Base-by-base conservation (phyloP, 2,329 filamentous ascomycete genomes). In the Stachybotrys chlorohalonatus region DNA sequence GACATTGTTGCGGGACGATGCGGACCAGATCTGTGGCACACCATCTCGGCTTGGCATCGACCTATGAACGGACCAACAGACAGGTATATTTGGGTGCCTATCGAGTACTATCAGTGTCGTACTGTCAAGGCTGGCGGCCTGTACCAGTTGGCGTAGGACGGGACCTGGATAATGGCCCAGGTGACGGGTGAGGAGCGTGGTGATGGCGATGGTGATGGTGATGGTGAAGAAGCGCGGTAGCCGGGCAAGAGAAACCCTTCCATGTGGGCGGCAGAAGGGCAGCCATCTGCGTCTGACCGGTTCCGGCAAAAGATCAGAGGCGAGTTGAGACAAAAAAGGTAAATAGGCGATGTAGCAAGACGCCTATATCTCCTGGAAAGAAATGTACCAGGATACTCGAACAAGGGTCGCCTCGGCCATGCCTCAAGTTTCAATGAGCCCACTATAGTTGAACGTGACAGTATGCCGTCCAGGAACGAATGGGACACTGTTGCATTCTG, bases 1-100 rank as follows among this genome's bases (percentile, higher is more conserved):
- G 66, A 64, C 62, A 68, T 68, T 66, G 66, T 64, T 65, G 61
- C 63, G 63, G 63, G 62, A 61, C 53, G 56, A 57, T 59, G 60
- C 58, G 58, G 53, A 55, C 63, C 66, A 71, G 69, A 71, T 73
- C 68, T 71, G 70, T 72, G 66, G 62, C 58, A 71, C 70, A 60
- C 68, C 68, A 71, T 71, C 68, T 71, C 64, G 67, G 63, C 64
- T 68, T 63, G 53, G 58, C 36, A 42, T 42, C 36, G 36, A 42
- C 9, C 36, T 42, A 13, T 42, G 36, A 42, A 9, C 36, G 2
- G 13, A 42, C 36, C 36, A 24, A 4, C 24, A 24, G 24, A 24
- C 24, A 42, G 36, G 36, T 5, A 42, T 42, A 42, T 42, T 5
- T 42, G 36, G 13, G 13, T 13, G 13, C 13, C 9, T 9, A 42